Evolutionary conservation across 139 green algal species (phyloP), one percentile per base, ranked within the genome.

Genomic region (Deuterostichococcus epilithicus): DNA sequence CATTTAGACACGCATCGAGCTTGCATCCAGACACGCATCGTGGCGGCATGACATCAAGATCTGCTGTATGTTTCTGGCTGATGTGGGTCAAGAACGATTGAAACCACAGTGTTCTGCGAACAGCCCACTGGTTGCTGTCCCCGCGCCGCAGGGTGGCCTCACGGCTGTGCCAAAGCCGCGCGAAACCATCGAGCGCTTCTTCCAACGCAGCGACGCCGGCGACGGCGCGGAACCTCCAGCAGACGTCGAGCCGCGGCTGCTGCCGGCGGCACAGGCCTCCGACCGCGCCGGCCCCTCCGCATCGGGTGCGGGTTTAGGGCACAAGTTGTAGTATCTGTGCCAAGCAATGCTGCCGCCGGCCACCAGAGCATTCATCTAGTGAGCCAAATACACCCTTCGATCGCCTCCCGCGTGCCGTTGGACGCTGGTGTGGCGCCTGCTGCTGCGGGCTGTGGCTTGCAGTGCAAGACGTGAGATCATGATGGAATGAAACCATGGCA

Each of bases 371-470:
- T 2, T 58, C 22, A 0, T 3, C 68, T 73, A 30, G 4, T 63
- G 70, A 75, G 6, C 44, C 23, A 20, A 73, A 37, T 37, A 73
- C 15, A 22, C 23, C 34, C 38, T 26, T 22, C 25, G 3, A 23
- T 10, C 28, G n/a, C 68, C 66, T 34, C 47, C 28, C 32, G 33
- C 35, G n/a, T 34, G 70, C 36, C 42, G 73, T n/a, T 18, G 18
- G 32, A 52, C 2, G 2, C 30, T 32, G 0, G 23, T 30, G 37
- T 44, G 33, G 23, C 34, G 42, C 2, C 25, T 33, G 63, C 45
- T 70, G 72, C 52, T 28, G 34, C 39, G 28, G 58, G 73, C 74
- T 45, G 73, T 75, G 44, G 47, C 30, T 44, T 28, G 58, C 37
- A 26, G 35, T 33, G 39, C 32, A 44, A 33, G 5, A 59, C 66